These are phyloP conservation scores for Phytophthora kernoviae DNA, from an alignment of 352 stramenopile species.

Conservation along the genomic window DNA sequence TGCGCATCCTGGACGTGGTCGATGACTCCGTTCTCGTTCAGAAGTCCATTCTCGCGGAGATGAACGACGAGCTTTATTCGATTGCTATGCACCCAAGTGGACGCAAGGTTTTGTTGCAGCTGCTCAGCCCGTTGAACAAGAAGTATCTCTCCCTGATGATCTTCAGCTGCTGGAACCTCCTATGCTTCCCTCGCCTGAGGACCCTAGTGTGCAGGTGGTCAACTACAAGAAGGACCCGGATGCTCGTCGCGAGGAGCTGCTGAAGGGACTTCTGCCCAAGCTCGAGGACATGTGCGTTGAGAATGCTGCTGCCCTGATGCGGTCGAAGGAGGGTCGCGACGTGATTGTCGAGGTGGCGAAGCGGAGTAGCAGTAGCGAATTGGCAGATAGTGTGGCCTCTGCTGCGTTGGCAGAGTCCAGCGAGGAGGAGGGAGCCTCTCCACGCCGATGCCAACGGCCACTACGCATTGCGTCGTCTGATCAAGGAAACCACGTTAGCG, in stretches of 20 bases:
- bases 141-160: slow-evolving; percentile 87
- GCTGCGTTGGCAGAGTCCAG: slow-evolving; percentile 46
- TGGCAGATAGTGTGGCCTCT: slow-evolving; percentile 51
- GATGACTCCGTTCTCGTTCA: slow-evolving; percentile 92
- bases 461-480: slow-evolving; percentile 71
- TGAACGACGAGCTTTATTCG: slow-evolving; percentile 77
- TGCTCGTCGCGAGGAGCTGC: slow-evolving; percentile 71
- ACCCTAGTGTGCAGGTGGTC: slow-evolving; percentile 60
- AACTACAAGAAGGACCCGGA: slow-evolving; percentile 91
- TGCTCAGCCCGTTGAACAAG: slow-evolving; percentile 80
- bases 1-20: slow-evolving; percentile 89
- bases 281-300: slow-evolving; percentile 78
- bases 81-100: slow-evolving; percentile 77
- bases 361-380: slow-evolving; percentile 52
- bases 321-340: slow-evolving; percentile 81
- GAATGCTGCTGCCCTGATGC: slow-evolving; percentile 67
- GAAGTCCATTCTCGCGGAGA: slow-evolving; percentile 85
- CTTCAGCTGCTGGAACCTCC: slow-evolving; percentile 72
- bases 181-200: slow-evolving; percentile 71
- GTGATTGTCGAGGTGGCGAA: slow-evolving; percentile 85
- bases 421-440: slow-evolving; percentile 61
- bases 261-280: slow-evolving; percentile 80
- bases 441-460: slow-evolving; percentile 78
- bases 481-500: slow-evolving; percentile 73
- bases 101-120: slow-evolving; percentile 80